These are phyloP conservation scores for Saccharomyces uvarum DNA, from an alignment of 1,139 yeast species.

Conservation along the genomic window DNA sequence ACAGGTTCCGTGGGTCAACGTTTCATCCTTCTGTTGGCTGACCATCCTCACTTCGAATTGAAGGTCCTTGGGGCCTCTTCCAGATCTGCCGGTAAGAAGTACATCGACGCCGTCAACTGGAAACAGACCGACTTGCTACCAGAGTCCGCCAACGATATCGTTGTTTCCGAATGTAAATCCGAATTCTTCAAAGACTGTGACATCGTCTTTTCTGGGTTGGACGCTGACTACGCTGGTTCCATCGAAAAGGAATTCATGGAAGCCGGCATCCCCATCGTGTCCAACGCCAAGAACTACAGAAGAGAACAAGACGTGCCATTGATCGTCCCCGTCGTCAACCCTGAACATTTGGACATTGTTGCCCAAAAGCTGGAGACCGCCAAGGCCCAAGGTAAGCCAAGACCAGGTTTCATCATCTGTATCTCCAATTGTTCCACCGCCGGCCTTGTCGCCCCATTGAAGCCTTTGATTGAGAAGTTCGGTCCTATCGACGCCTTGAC, in stretches of 20 bases:
- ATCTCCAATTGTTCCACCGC: constrained; percentile 98
- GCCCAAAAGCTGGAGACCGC: constrained; percentile 52
- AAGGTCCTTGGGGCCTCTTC: constrained; percentile 86
- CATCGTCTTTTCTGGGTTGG: constrained; percentile 89
- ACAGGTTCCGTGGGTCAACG: constrained; percentile 98
- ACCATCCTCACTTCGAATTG: constrained; percentile 86
- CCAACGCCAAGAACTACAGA: constrained; percentile 95
- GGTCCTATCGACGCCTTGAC: constrained; percentile 86
- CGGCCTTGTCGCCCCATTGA: constrained; percentile 92
- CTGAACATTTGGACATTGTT: constrained; percentile 81
- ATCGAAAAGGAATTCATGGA: constrained; percentile 80
- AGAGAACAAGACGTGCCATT: constrained; percentile 82
- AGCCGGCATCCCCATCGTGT: constrained; percentile 74
- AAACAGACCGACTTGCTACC: constrained; percentile 87
- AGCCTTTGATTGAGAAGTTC: constrained; percentile 78
- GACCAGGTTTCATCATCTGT: constrained; percentile 81
- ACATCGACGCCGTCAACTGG: constrained; percentile 86
- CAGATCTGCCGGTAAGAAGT: constrained; percentile 86
- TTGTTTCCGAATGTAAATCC: constrained; percentile 71
- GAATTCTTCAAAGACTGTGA: constrained; percentile 82
- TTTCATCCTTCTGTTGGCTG: constrained; percentile 71
- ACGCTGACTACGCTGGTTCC: constrained; percentile 87
- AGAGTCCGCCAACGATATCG: constrained; percentile 48
- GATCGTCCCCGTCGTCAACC: constrained; percentile 89
- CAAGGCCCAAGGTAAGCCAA: constrained; percentile 44